These are phyloP conservation scores for Onygenales sp. DNA, from an alignment of 2,329 filamentous ascomycete species.

Conservation along the genomic window DNA sequence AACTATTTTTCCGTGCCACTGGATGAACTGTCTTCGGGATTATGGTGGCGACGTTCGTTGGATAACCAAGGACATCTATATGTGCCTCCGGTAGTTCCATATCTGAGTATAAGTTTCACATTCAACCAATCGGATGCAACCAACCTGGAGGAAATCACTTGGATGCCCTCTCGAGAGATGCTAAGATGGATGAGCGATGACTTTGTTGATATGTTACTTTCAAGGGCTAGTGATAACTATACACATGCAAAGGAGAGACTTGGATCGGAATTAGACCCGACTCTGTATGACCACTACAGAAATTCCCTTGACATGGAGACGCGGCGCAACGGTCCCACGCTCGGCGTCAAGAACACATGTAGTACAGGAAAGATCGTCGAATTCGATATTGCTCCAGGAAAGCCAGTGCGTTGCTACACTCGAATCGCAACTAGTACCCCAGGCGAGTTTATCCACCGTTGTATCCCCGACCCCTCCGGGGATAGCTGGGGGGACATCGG, in stretches of 20 bases:
- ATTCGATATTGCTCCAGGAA: not conserved
- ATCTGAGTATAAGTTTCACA: not conserved
- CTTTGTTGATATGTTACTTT: not conserved
- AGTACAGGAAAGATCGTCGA: not conserved
- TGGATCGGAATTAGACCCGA: not conserved
- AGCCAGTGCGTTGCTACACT: not conserved
- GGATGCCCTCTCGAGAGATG: not conserved
- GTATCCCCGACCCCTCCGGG: not conserved
- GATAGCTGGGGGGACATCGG: not conserved
- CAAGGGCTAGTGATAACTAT: not conserved
- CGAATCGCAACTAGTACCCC: not conserved
- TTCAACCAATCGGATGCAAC: not conserved
- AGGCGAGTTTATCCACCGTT: not conserved
- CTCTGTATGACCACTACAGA: not conserved
- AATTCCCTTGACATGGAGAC: not conserved
- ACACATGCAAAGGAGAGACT: not conserved
- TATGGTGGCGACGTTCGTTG: not conserved
- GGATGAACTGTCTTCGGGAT: slow-evolving; percentile 3
- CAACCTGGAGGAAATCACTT: not conserved
- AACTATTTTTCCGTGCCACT: slow-evolving; percentile 3
- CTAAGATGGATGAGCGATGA: not conserved
- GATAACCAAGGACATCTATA: not conserved
- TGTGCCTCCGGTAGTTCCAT: not conserved
- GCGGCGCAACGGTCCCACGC: not conserved
- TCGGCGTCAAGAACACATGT: not conserved